A percentile compares a stretch with the other conserved stretches of the same genome.
Evolutionary conservation across 345 rosid species (phyloP).

Genomic region (Excoecaria agallocha): DNA sequence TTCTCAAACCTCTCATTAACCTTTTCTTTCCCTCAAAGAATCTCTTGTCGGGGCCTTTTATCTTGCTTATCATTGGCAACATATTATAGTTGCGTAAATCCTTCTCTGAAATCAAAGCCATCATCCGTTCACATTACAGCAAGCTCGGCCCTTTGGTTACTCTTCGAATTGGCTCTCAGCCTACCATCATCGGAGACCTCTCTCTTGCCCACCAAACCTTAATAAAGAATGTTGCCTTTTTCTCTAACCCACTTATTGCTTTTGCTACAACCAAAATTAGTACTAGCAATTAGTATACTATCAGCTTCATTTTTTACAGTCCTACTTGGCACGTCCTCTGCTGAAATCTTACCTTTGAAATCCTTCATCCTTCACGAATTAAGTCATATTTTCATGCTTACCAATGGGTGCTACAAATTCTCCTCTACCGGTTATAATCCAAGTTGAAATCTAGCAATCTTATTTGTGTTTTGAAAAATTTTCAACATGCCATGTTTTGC

Average conservation of each 20-base stretch:
- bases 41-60: conserved; percentile 20
- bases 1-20: neutral
- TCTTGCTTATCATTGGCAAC: conserved; percentile 17
- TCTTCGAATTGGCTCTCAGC: conserved; percentile 14
- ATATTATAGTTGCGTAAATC: conserved; percentile 2
- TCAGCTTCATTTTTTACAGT: too few relatives aligned
- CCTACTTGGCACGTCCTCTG: too few relatives aligned
- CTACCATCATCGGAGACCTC: conserved; percentile 1
- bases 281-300: too few relatives aligned
- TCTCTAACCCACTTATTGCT: too few relatives aligned
- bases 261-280: too few relatives aligned
- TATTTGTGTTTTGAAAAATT: neutral
- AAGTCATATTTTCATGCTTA: neutral
- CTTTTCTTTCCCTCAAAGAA: neutral
- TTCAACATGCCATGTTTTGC: neutral
- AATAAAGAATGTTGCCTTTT: too few relatives aligned
- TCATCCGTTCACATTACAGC: conserved; percentile 8
- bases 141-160: conserved; percentile 18
- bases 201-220: too few relatives aligned
- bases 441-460: neutral
- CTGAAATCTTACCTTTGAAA: too few relatives aligned
- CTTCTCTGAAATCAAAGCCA: neutral
- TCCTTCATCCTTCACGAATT: too few relatives aligned
- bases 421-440: neutral
- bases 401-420: neutral